Conservation (phyloP, 352 stramenopile species). For the Discostella stelligera region DNA sequence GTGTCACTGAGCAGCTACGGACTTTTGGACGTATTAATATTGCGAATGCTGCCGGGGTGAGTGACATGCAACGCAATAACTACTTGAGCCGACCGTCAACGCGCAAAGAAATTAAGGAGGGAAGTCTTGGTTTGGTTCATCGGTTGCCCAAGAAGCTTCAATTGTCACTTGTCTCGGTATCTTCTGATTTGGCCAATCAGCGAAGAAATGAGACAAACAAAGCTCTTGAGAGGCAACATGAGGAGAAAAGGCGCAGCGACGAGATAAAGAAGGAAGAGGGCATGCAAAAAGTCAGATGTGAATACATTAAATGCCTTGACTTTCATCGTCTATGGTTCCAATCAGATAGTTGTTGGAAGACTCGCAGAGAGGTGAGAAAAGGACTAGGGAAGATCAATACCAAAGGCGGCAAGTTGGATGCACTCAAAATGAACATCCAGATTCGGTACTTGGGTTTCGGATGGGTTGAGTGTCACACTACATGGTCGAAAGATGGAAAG, state of each 20-base stretch:
- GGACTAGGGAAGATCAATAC: slow-evolving; percentile 18
- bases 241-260: background rate
- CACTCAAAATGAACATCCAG: slow-evolving; percentile 29
- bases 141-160: slow-evolving; percentile 23
- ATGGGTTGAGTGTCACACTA: slow-evolving; percentile 10
- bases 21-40: slow-evolving; percentile 23
- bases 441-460: slow-evolving; percentile 21
- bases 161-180: background rate
- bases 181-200: background rate
- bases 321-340: no score
- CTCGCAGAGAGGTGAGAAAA: slow-evolving; percentile 10
- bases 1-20: slow-evolving; percentile 21
- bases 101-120: slow-evolving; percentile 5
- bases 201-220: background rate
- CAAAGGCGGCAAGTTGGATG: slow-evolving; percentile 8
- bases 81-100: slow-evolving; percentile 8
- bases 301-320: no score
- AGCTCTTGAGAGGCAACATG: slow-evolving; percentile 1
- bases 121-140: slow-evolving; percentile 21
- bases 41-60: slow-evolving; percentile 20
- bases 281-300: no score
- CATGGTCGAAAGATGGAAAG: slow-evolving; percentile 28
- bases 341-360: slow-evolving; percentile 35
- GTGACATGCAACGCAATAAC: slow-evolving; percentile 19
- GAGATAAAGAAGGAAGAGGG: slow-evolving; percentile 14